Percentiles rank a stretch among this genome's conserved stretches.
These are phyloP conservation scores for Blastomyces percursus DNA, from an alignment of 2,329 filamentous ascomycete species.

Conservation along the genomic window DNA sequence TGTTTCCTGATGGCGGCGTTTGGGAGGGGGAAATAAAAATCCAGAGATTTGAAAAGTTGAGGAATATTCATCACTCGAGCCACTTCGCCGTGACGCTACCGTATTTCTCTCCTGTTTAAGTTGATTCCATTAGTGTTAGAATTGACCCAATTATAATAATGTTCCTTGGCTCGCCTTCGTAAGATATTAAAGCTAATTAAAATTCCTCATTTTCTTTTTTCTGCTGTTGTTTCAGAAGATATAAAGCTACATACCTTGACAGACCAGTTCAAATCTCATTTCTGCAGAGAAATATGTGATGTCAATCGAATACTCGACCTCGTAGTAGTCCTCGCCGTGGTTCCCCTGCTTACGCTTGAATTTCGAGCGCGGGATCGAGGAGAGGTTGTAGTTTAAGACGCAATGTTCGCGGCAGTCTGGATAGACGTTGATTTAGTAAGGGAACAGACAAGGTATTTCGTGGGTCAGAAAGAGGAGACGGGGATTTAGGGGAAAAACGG, in stretches of 20 bases:
- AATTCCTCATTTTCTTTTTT: too few relatives aligned
- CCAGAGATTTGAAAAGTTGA: too few relatives aligned
- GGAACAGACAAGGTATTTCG: neutral
- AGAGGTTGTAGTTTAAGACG: constrained; percentile 4
- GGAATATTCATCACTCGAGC: neutral
- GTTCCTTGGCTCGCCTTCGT: neutral
- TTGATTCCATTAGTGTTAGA: neutral
- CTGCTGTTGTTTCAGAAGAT: too few relatives aligned
- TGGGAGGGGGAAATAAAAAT: too few relatives aligned
- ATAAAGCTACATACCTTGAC: neutral
- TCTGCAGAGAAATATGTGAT: constrained; percentile 2
- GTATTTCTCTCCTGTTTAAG: neutral
- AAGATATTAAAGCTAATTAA: neutral
- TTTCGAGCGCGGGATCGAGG: constrained; percentile 4
- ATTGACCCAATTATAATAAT: neutral
- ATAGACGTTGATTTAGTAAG: neutral
- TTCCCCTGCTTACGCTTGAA: constrained; percentile 2
- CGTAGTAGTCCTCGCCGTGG: constrained; percentile 1
- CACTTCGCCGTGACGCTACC: constrained; percentile 3
- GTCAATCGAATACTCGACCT: constrained; percentile 3
- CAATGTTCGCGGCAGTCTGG: constrained; percentile 6
- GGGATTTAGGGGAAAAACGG: neutral
- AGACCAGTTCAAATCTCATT: constrained; percentile 3
- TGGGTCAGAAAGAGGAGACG: neutral
- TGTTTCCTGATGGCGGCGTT: too few relatives aligned